Evolutionary conservation across 1,284 basidiomycete genomes (phyloP).

Genomic region (Anthracocystis panici-leucophaei): DNA sequence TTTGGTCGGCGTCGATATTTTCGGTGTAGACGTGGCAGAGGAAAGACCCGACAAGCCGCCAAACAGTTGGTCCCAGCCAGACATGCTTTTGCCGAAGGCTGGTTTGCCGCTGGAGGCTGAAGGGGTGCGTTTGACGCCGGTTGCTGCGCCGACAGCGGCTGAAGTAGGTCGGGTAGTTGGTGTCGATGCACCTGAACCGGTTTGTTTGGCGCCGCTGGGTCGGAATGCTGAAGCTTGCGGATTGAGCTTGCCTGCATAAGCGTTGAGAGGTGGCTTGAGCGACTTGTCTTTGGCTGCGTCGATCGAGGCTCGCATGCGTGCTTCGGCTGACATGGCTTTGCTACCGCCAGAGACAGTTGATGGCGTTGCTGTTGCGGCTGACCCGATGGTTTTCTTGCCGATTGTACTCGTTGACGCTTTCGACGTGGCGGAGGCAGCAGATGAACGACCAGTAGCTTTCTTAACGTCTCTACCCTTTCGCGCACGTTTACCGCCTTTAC

Average conservation of each 20-base stretch:
- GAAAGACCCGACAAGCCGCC: constrained; percentile 34
- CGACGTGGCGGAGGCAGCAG: constrained; percentile 1
- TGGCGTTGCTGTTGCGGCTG: constrained; percentile 6
- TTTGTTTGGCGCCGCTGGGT: constrained; percentile 13
- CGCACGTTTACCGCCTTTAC: constrained; percentile 8
- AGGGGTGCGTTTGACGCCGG: constrained; percentile 12
- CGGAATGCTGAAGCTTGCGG: constrained; percentile 41
- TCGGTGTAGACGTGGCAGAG: constrained; percentile 14
- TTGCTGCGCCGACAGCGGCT: neutral
- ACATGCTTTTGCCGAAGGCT: constrained; percentile 50
- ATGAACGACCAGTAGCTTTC: constrained; percentile 11
- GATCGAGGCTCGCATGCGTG: constrained; percentile 43
- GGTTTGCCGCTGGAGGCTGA: constrained; percentile 27
- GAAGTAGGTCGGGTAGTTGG: constrained; percentile 3
- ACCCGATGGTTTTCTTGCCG: constrained; percentile 11
- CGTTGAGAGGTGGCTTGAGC: constrained; percentile 14
- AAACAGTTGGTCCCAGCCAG: constrained; percentile 51
- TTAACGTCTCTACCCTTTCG: constrained; percentile 8
- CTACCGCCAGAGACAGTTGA: neutral
- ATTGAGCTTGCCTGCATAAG: constrained; percentile 30
- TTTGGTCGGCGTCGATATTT: constrained; percentile 15
- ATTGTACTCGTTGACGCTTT: constrained; percentile 7
- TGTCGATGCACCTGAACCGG: constrained; percentile 21
- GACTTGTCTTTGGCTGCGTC: constrained; percentile 43
- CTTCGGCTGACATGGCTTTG: constrained; percentile 41